Evolutionary conservation across 2,329 filamentous ascomycete genomes (phyloP), one percentile per base, ranked within the genome.

Genomic region (Diplodia sapinea): DNA sequence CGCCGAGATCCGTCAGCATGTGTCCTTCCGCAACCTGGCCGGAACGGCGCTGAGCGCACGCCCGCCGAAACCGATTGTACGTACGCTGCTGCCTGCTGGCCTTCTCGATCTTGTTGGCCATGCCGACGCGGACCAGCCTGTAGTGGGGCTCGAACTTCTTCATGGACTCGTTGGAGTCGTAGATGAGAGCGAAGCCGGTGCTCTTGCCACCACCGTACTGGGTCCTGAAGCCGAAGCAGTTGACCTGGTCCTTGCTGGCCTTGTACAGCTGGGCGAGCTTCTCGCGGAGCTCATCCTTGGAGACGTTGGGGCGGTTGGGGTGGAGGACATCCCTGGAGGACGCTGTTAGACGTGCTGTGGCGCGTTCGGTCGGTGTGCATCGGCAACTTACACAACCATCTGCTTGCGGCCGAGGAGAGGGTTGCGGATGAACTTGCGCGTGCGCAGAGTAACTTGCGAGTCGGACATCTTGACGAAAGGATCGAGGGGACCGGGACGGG

Each of bases 401-500:
- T 98, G 94, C 89, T 96, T 97, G 84, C 94, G 92, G 83, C 91
- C 93, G 82, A 99, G 91, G 81, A 99, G 93, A 84, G 95, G 92
- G 90, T 99, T 99, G 88, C 94, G 93, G 87, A 98, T 96, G 92
- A 99, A 99, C 89, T 98, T 98, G 92, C 95, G 94, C 85, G 95
- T 99, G 87, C 95, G 82, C 80, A 85, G 77, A 73, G 83, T 85
- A 73, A 85, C 82, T 78, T 84, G 82, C 73, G 81, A 80, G 85
- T 94, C 91, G 85, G 94, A 91, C 94, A 97, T 97, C 84, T 85
- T 96, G 78, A 65, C 52, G 55, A 56, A 33, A 54, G 71, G 77
- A 72, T 77, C 67, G 51, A 23, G 33, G 36, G 55, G 64, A 57
- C 64, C 63, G 38, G 54, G 64, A 66, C 64, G 64, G 64, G 52